Evolutionary conservation across 2,329 filamentous ascomycete genomes (phyloP).

Genomic region (Nothomitra cinnamomea): DNA sequence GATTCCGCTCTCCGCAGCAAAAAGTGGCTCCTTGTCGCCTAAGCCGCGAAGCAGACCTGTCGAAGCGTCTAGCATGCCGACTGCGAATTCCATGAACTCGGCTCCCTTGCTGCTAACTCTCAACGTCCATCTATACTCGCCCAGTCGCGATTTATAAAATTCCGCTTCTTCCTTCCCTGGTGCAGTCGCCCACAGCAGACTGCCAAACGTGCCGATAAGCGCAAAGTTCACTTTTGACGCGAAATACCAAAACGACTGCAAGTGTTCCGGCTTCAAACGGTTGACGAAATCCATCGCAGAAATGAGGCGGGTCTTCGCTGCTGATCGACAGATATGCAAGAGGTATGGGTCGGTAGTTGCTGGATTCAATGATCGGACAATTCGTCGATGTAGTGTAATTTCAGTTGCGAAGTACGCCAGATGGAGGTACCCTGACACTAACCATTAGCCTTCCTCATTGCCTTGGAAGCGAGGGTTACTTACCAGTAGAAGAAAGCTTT

Average conservation of each 20-base stretch:
- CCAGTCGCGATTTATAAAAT: conserved; percentile 21
- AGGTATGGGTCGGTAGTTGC: conserved; percentile 6
- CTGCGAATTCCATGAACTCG: conserved; percentile 23
- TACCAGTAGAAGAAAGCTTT: conserved; percentile 27
- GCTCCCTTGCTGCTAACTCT: conserved; percentile 26
- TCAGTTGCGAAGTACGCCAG: conserved; percentile 7
- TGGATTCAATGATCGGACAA: conserved; percentile 7
- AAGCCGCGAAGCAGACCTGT: conserved; percentile 3
- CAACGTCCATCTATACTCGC: conserved; percentile 26
- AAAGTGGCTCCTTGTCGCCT: not conserved
- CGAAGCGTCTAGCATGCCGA: conserved; percentile 6
- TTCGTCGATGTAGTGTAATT: conserved; percentile 8
- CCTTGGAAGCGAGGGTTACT: conserved; percentile 6
- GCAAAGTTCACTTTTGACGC: conserved; percentile 26
- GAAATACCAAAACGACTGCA: conserved; percentile 31
- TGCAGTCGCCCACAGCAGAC: conserved; percentile 22
- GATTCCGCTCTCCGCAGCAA: not conserved
- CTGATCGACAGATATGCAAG: conserved; percentile 18
- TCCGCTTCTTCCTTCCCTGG: conserved; percentile 19
- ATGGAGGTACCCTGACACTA: conserved; percentile 15
- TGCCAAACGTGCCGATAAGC: conserved; percentile 25
- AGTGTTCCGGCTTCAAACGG: conserved; percentile 25
- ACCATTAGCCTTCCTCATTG: not conserved
- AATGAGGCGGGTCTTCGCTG: conserved; percentile 25
- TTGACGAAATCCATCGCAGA: conserved; percentile 30